A percentile compares a stretch with the other conserved stretches of the same genome.
phyloP scores from a whole-genome alignment of 371 early-diverging fungal species.

The Encephalitozoon intestinalis region DNA sequence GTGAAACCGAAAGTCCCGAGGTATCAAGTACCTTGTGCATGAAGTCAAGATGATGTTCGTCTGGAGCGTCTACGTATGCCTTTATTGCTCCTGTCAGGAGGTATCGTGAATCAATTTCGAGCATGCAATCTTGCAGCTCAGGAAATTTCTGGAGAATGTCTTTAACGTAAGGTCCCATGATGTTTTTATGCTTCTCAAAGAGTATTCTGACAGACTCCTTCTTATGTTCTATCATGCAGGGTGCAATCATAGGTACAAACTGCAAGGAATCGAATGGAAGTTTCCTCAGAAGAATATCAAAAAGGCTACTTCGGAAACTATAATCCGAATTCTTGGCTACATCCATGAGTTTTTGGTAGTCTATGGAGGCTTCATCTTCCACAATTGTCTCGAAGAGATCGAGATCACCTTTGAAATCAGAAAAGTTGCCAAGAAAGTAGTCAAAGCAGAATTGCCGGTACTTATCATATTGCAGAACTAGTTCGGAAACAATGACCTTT shows the following conservation, averaged over 20 bases:
- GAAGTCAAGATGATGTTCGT: neutral
- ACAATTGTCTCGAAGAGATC: slow-evolving; percentile 11
- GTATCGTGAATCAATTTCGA: neutral
- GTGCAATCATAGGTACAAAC: slow-evolving; percentile 8
- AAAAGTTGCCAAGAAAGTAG: neutral
- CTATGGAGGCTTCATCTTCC: neutral
- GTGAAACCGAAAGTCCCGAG: neutral
- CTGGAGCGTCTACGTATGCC: neutral
- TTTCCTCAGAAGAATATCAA: slow-evolving; percentile 3
- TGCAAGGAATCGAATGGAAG: neutral
- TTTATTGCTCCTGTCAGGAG: neutral
- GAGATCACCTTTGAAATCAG: neutral
- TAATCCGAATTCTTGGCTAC: neutral
- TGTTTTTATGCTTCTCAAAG: slow-evolving; percentile 13
- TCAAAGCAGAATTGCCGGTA: slow-evolving; percentile 9
- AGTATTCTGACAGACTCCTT: neutral
- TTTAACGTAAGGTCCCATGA: slow-evolving; percentile 15
- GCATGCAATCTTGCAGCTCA: neutral
- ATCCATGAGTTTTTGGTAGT: neutral
- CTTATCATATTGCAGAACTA: neutral
- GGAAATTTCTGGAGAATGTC: slow-evolving; percentile 8
- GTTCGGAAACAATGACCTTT: slow-evolving; percentile 11
- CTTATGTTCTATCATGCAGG: slow-evolving; percentile 1
- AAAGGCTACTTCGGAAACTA: neutral
- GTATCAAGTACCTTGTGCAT: neutral